A percentile compares a stretch with the other conserved stretches of the same genome.
phyloP scores from a whole-genome alignment of 768 basidiomycete genomes.

The Pluteus cervinus region DNA sequence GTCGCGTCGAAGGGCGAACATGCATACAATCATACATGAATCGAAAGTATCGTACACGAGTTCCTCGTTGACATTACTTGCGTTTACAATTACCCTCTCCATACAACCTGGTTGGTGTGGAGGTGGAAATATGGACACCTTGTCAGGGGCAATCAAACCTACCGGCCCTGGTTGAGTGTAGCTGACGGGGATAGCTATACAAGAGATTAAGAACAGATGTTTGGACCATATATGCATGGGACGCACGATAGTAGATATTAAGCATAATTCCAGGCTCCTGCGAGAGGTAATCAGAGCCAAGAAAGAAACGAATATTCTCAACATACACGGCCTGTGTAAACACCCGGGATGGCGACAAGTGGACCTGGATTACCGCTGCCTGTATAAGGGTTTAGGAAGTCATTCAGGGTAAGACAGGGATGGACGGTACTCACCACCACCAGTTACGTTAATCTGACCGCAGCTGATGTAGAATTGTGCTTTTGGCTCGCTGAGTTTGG shows the following conservation, averaged over 20 bases:
- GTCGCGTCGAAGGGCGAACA: too few relatives aligned
- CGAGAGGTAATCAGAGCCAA: background rate
- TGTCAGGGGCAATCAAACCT: background rate
- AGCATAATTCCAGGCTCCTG: slow-evolving; percentile 14
- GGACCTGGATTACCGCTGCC: background rate
- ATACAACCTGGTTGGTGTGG: slow-evolving; percentile 9
- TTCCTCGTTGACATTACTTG: too few relatives aligned
- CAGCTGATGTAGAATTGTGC: slow-evolving; percentile 30
- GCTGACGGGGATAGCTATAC: slow-evolving; percentile 8
- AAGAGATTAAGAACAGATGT: too few relatives aligned
- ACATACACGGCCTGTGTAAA: slow-evolving; percentile 1
- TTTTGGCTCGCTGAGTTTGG: slow-evolving; percentile 1
- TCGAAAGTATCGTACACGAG: too few relatives aligned
- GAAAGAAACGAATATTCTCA: background rate
- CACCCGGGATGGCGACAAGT: background rate
- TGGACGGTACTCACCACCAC: too few relatives aligned
- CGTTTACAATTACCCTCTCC: slow-evolving; percentile 11
- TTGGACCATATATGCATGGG: too few relatives aligned
- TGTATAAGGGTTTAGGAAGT: too few relatives aligned
- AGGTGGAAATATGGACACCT: too few relatives aligned
- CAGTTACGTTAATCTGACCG: slow-evolving; percentile 34
- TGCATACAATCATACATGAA: too few relatives aligned
- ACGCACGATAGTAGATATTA: slow-evolving; percentile 16
- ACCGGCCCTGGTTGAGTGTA: slow-evolving; percentile 15
- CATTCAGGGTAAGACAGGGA: too few relatives aligned